Evolutionary conservation across 1,284 basidiomycete species (phyloP).

Genomic region (Cerioporus squamosus): DNA sequence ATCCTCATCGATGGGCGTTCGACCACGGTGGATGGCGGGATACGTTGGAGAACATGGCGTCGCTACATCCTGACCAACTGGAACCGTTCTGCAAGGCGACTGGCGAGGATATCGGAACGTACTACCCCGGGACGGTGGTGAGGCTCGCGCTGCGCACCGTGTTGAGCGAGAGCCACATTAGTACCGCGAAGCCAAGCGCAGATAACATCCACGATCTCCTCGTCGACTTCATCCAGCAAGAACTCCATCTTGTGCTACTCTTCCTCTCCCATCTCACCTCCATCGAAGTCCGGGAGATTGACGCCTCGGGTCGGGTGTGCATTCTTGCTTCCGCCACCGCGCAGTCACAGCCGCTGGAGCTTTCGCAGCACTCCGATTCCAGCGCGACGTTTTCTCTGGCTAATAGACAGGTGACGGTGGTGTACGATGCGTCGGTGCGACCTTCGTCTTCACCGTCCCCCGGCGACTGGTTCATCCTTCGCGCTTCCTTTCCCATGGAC

Average conservation of each 20-base stretch:
- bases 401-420: slow-evolving; percentile 3
- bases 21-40: slow-evolving; percentile 37
- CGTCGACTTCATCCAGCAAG: slow-evolving; percentile 44
- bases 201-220: slow-evolving; percentile 43
- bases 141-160: slow-evolving; percentile 48
- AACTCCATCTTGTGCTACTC: slow-evolving; percentile 46
- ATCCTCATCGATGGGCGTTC: slow-evolving; percentile 43
- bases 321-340: slow-evolving; percentile 21
- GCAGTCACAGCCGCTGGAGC: neutral
- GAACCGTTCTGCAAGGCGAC: slow-evolving; percentile 39
- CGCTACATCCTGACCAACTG: slow-evolving; percentile 37
- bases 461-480: slow-evolving; percentile 33
- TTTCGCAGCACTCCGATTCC: neutral
- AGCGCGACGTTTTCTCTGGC: neutral
- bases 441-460: neutral
- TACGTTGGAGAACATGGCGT: slow-evolving; percentile 29
- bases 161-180: slow-evolving; percentile 37
- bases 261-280: slow-evolving; percentile 45
- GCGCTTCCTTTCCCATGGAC: slow-evolving; percentile 28
- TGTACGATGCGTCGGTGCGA: neutral
- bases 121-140: slow-evolving; percentile 45
- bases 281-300: slow-evolving; percentile 44
- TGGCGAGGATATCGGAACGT: neutral
- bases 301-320: slow-evolving; percentile 28
- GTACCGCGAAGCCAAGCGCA: slow-evolving; percentile 34